Base-by-base conservation (phyloP, 768 basidiomycete genomes). In the Trametopsis cervina region DNA sequence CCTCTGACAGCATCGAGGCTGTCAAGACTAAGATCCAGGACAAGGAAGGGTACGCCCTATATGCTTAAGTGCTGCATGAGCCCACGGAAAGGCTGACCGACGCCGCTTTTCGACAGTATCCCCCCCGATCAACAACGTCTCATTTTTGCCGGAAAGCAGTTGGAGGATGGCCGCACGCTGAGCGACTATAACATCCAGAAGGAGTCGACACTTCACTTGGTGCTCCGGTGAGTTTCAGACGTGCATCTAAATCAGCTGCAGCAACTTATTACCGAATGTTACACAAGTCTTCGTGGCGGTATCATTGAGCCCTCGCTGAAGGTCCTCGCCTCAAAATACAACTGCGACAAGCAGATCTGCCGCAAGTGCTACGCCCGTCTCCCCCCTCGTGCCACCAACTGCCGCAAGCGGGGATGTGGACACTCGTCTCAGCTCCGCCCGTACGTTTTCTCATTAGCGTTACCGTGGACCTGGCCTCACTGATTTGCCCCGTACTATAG, bases 321-420 rank as follows among this genome's bases (percentile, higher is more conserved):
- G 73, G 91, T 92, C 36, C 82, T 98, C 52, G 96, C 96, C 50
- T 78, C 85, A 66, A 95, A 95, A 70, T 96, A 93, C 83, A 97
- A 97, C 75, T 97, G 93, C 69, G 92, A 96, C 73, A 95, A 95
- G 79, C 90, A 94, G 68, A 97, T 97, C 62, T 98, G 96, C 81
- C 92, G 96, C 70, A 97, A 97, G 72, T 98, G 96, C 77, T 98
- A 98, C 69, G 96, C 96, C 39, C 95, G 96, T 60, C 95, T 98
- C 60, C 95, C 96, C 55, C 95, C 94, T 46, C 92, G 96, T 67
- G 96, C 96, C 29, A 97, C 94, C 75, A 98, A 99, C 82, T 98
- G 96, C 84, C 79, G 95, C 67, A 95, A 95, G 76, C 80, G 92
- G 57, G 78, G 81, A 51, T 95, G 93, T 63, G 92, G 92, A 17